Base-by-base conservation (phyloP, 2,329 filamentous ascomycete genomes). In the Fusarium citri region DNA sequence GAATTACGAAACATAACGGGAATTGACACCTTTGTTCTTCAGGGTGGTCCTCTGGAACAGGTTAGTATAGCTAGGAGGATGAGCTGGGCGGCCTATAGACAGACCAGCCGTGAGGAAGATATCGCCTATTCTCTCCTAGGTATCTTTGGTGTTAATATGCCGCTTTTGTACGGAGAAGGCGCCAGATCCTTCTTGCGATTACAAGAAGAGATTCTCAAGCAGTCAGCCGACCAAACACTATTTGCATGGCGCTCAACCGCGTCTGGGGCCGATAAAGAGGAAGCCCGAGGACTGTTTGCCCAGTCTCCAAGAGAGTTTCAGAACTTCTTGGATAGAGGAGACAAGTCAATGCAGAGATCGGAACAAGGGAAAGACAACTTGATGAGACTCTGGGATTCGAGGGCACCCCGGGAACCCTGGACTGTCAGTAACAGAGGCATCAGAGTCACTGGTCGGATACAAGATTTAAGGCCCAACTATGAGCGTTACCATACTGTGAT, bases 141-240 rank as follows among this genome's bases (percentile, higher is more conserved):
- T 3, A 65, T 81, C 1, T 81, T 79, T 16, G 72, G 67, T 28
- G 72, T 81, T 3, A 77, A 76, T n/a, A 80, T 81, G 77, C 76
- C 78, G 6, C 66, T 80, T 15, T 63, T 80, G 0, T 81, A 80
- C 14, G 80, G 79, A 6, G 79, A 81, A 31, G 78, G 79, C 9
- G 43, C 18, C 20, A 74, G 68, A 30, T 78, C 79, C 4, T 81
- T 79, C 46, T 53, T 73, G 8, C 71, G 79, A 23, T 64, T 81
- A 2, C 78, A 81, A 56, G 72, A 80, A 49, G 78, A 80, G 37
- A 78, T 81, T 18, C 66, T 81, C 37, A 77, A 76, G 56, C 34
- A 60, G 55, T 14, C 72, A 77, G 0, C 72, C 76, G 80, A 82
- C 50, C 77, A 81, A 23, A 78, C 76, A 3, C 64, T 82, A 1